Evolutionary conservation across 805 yeast species (phyloP), one percentile per base, ranked within the genome.

Genomic region (Huiozyma sinensis): DNA sequence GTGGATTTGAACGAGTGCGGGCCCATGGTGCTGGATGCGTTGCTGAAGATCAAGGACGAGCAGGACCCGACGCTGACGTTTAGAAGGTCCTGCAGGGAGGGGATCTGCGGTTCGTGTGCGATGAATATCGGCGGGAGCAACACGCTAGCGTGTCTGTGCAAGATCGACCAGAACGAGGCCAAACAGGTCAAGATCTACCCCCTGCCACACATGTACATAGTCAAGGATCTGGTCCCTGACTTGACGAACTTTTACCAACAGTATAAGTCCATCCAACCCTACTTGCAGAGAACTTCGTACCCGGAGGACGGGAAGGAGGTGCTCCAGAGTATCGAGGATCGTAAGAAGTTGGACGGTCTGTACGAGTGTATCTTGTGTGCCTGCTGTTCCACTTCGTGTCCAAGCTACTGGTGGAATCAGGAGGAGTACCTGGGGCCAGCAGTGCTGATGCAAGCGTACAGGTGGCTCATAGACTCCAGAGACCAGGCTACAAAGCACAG

Each of bases 321-420:
- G 66, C 75, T 86, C 59, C 98, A 92, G 72, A 73, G 86, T 55
- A 76, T 86, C 51, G 95, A 73, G 52, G 98, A 92, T 72, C 82
- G 98, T 70, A 86, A 83, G 69, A 92, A 92, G 71, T 76, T 90
- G 62, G 97, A 92, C 66, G 98, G 98, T 45, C 71, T 92, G 55
- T 90, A 90, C 71, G 97, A 90, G 71, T 90, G 98, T 75, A 90
- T 90, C 59, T 73, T 90, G 63, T 90, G 98, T 73, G 98, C 98
- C 8, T 89, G 98, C 71, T 90, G 98, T 70, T 89, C 97, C 33
- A 92, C 98, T 42, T 81, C 97, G 13, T 92, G 98, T 73, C 98
- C 98, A 44, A 89, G 97, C 3, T 92, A 92, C 77, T 92, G 98
- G 98, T 92, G 98, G 98, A 92, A 92, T 72, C 95, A 87, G 72